Evolutionary conservation across 352 stramenopile genomes (phyloP).

Genomic region (Phytophthora pini): DNA sequence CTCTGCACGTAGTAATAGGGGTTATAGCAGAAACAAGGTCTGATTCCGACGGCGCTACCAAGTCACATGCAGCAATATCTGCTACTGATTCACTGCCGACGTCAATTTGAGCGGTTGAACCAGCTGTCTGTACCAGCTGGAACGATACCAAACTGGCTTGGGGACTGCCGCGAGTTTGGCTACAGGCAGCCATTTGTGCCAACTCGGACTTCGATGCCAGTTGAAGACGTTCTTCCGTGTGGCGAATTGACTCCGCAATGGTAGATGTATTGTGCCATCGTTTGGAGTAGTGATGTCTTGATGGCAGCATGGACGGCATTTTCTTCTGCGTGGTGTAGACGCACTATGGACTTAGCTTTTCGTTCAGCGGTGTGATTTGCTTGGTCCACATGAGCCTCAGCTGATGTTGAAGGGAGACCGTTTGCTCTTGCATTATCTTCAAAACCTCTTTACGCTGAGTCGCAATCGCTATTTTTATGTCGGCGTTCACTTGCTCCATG

Average conservation of each 20-base stretch:
- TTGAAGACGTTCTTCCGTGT: not conserved
- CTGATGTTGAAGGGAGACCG: not conserved
- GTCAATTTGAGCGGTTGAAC: too few species aligned
- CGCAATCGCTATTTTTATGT: too few species aligned
- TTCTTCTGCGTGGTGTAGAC: conserved; percentile 9
- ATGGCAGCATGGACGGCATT: conserved; percentile 1
- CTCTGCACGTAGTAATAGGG: too few species aligned
- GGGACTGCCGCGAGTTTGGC: too few species aligned
- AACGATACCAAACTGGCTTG: too few species aligned
- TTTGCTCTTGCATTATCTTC: not conserved
- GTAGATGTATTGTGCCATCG: not conserved
- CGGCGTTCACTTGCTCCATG: conserved; percentile 6
- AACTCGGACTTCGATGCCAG: too few species aligned
- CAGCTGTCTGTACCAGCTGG: too few species aligned
- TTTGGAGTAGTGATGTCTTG: not conserved
- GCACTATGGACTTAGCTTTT: conserved; percentile 15
- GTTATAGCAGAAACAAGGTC: too few species aligned
- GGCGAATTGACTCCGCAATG: not conserved
- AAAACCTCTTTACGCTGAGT: not conserved
- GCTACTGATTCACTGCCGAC: too few species aligned
- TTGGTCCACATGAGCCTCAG: not conserved
- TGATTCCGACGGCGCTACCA: too few species aligned
- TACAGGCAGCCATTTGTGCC: too few species aligned
- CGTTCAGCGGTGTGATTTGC: not conserved
- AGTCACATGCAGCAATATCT: too few species aligned